phyloP scores from a whole-genome alignment of 2,329 filamentous ascomycete genomes.

The Chaetomium sp. region DNA sequence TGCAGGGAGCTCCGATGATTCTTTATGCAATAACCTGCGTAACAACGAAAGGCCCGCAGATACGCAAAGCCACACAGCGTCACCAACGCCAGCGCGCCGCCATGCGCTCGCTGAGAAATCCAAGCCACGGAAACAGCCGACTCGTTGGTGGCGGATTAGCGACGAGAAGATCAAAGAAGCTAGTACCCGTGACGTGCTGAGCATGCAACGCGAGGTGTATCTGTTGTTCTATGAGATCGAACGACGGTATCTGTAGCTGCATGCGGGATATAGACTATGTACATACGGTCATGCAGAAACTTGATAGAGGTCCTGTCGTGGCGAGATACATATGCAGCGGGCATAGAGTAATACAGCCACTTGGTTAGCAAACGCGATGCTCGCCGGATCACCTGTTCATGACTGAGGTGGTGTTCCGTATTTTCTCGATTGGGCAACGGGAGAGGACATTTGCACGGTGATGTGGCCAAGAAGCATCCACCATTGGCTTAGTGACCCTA shows the following conservation, averaged over 20 bases:
- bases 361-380: neutral
- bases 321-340: neutral
- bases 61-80: neutral
- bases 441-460: neutral
- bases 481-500: neutral
- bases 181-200: conserved; percentile 85
- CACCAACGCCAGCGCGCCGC: conserved; percentile 45
- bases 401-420: neutral
- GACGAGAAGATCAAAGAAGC: conserved; percentile 96
- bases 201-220: conserved; percentile 96
- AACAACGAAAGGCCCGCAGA: neutral
- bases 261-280: neutral
- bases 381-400: neutral
- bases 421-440: neutral
- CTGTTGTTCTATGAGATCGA: conserved; percentile 94
- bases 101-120: conserved; percentile 37
- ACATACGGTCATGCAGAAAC: neutral
- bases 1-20: neutral
- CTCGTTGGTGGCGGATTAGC: conserved; percentile 97
- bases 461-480: neutral
- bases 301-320: neutral
- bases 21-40: too few species aligned
- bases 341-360: neutral
- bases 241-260: conserved; percentile 40
- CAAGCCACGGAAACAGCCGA: conserved; percentile 58